Evolutionary conservation across 371 early-diverging fungal species (phyloP).

Genomic region (Dentiscutata heterogama): DNA sequence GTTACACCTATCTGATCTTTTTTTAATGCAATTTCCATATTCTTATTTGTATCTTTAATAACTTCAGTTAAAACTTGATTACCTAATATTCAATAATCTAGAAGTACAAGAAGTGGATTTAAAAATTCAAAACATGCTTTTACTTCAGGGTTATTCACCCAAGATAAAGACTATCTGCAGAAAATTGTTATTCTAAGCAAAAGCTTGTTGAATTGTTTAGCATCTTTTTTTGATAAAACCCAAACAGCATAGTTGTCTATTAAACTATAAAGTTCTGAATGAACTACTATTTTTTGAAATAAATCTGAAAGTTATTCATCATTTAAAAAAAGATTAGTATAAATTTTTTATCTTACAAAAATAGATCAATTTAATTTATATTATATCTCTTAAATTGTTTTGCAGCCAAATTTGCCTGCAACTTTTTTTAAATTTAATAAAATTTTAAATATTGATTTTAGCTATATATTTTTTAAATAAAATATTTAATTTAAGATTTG

Average conservation of each 20-base stretch:
- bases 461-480: too few relatives aligned
- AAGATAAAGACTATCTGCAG: conserved; percentile 13
- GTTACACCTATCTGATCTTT: conserved; percentile 19
- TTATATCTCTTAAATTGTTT: too few relatives aligned
- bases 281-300: background rate
- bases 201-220: background rate
- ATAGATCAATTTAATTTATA: too few relatives aligned
- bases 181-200: background rate
- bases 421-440: too few relatives aligned
- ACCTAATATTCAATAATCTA: background rate
- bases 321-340: background rate
- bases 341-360: too few relatives aligned
- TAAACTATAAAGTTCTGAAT: background rate
- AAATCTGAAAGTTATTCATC: background rate
- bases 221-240: conserved; percentile 16
- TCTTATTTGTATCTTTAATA: background rate
- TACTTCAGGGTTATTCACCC: conserved; percentile 32
- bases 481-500: too few relatives aligned
- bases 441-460: too few relatives aligned
- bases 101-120: conserved; percentile 18
- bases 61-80: background rate
- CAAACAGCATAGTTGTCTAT: conserved; percentile 21
- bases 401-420: too few relatives aligned
- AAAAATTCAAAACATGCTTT: conserved; percentile 20
- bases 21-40: background rate